Percentiles rank a stretch among this genome's conserved stretches.
phyloP scores from a whole-genome alignment of 345 rosid species.

The Lepidium africanum region DNA sequence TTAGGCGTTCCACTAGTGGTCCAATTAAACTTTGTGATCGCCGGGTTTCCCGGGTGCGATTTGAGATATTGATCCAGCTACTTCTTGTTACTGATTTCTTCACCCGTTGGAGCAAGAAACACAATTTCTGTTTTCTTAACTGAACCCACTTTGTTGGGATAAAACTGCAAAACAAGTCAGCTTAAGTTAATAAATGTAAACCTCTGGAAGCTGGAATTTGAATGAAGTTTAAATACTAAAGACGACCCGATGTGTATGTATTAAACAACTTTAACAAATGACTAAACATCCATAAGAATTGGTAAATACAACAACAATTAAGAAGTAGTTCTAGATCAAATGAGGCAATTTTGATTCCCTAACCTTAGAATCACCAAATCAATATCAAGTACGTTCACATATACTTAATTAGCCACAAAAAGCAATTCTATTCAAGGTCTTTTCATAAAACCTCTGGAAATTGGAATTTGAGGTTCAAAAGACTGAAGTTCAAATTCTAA shows the following conservation, averaged over 20 bases:
- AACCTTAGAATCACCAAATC: too few relatives aligned
- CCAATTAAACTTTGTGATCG: constrained; percentile 66
- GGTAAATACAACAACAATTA: too few relatives aligned
- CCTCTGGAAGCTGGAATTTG: not conserved
- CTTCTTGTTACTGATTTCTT: constrained; percentile 52
- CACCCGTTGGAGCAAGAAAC: constrained; percentile 77
- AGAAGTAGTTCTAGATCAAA: too few relatives aligned
- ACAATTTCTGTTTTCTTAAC: constrained; percentile 56
- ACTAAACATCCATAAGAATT: too few relatives aligned
- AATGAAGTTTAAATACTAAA: not conserved
- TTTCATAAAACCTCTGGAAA: not conserved
- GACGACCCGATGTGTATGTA: not conserved
- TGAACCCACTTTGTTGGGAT: constrained; percentile 51
- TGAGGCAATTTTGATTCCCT: too few relatives aligned
- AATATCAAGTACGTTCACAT: too few relatives aligned
- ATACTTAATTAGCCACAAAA: too few relatives aligned
- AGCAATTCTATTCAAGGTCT: too few relatives aligned
- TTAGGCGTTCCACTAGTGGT: constrained; percentile 75
- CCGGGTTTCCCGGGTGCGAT: constrained; percentile 61
- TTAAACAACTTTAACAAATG: not conserved
- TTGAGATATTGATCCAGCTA: constrained; percentile 77
- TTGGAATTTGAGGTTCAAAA: not conserved
- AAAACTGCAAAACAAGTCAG: constrained; percentile 33
- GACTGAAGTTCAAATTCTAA: not conserved
- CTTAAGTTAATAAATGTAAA: not conserved